Base-by-base conservation (phyloP, 164 flowering plant species). In the Protea cynaroides region DNA sequence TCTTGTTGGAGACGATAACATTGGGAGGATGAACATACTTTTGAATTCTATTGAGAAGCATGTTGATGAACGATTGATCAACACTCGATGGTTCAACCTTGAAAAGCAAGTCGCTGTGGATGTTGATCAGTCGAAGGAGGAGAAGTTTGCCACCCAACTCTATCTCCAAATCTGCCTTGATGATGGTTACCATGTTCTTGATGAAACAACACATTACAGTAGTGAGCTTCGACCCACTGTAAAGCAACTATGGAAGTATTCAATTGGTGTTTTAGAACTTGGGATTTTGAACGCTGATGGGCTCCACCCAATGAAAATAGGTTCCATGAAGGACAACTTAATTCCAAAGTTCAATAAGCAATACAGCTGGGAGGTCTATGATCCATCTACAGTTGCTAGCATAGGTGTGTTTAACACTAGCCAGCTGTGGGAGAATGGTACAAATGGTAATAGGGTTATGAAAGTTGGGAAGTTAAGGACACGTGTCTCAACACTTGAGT, bases 161-260 rank as follows among this genome's bases (percentile, higher is more conserved):
- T 91, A 87, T 71, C 82, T 92, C 14, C 83, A 89, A 57, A 77
- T 89, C 13, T 88, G 96, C 67, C 77, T 92, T 13, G 96, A 93
- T 73, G 96, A 97, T 68, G 98, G 98, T 0, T 93, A 93, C 65
- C 98, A 93, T 75, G 98, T 93, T 44, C 84, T 93, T 13, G 98
- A 90, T 63, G 97, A 93, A 64, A 86, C 97, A 1, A 90, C 92
- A 34, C 94, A 88, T 58, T 88, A 90, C 64, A 93, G 96, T 61
- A 88, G 93, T 58, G 98, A 93, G 62, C 92, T 93, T 44, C 90
- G 98, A 5, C 97, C 98, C 34, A 84, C 97, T 8, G 94, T 94
- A 49, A 90, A 84, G 65, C 96, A 84, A 76, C 83, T 90, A 0
- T 90, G 96, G 97, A 84, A 79, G 69, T 89, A 86, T 15, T 64